Conservation (phyloP, 768 basidiomycete genomes). For the Tricholoma bakamatsutake region DNA sequence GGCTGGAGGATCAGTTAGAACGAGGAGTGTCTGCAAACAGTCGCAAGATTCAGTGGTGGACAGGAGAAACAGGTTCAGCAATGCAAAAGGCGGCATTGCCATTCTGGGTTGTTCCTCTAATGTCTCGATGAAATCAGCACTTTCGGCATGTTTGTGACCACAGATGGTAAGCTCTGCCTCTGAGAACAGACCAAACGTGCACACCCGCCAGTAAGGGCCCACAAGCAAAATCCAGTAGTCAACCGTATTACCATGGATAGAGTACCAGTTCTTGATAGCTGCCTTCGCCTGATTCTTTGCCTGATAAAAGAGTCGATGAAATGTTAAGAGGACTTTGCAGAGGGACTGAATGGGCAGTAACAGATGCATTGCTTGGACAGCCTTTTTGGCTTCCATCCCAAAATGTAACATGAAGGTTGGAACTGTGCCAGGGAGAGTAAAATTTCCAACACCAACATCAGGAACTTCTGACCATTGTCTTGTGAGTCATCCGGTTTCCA, state of each 20-base stretch:
- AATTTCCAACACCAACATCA: background rate
- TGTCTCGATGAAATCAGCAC: background rate
- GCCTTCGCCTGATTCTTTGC: background rate
- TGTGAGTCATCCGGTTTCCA: background rate
- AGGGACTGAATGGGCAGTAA: background rate
- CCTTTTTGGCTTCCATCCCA: background rate
- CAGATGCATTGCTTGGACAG: background rate
- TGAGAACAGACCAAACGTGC: background rate
- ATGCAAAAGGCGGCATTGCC: background rate
- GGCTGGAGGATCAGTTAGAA: background rate
- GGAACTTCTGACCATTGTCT: background rate
- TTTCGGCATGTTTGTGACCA: background rate
- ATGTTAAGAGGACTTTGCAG: background rate
- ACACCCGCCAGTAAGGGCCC: background rate
- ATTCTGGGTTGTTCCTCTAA: background rate
- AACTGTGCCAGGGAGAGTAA: background rate
- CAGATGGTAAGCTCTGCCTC: background rate
- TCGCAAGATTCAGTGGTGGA: background rate
- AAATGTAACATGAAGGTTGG: background rate
- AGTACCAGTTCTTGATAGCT: background rate
- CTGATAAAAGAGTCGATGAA: background rate
- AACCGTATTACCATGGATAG: background rate
- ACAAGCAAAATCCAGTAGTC: background rate
- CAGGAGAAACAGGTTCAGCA: background rate
- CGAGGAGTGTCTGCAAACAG: background rate